Conservation (phyloP, 305 asterid species). For the Salvia sclarea region DNA sequence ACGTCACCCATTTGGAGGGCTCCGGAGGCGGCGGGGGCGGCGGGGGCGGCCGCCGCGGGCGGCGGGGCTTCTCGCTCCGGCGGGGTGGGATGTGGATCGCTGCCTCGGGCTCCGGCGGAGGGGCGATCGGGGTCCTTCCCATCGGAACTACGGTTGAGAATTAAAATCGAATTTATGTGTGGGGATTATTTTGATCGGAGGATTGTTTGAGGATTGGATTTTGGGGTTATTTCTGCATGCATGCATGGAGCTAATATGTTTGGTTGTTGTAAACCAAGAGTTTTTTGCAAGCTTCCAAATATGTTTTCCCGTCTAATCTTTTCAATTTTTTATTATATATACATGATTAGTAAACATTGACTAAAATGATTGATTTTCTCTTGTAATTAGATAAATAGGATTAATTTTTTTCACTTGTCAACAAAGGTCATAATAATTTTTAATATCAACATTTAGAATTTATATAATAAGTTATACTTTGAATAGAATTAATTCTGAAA, state of each 20-base stretch:
- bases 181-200: conserved; percentile 18
- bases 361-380: too few relatives aligned
- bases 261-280: not conserved
- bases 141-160: conserved; percentile 33
- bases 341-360: not conserved
- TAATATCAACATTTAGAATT: too few relatives aligned
- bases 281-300: not conserved
- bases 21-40: conserved; percentile 34
- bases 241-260: not conserved
- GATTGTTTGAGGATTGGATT: not conserved
- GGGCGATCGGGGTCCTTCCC: conserved; percentile 65
- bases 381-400: too few relatives aligned
- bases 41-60: conserved; percentile 31
- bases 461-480: too few relatives aligned
- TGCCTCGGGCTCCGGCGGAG: conserved; percentile 56
- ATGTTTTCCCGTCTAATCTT: not conserved
- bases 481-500: too few relatives aligned
- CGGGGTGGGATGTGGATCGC: conserved; percentile 59
- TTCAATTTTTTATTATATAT: not conserved
- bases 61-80: conserved; percentile 24
- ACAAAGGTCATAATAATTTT: not conserved
- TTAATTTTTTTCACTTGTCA: not conserved
- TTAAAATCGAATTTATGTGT: not conserved
- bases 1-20: conserved; percentile 63
- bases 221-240: conserved; percentile 15